phyloP scores from a whole-genome alignment of 1,284 basidiomycete species.

The Thelephora terrestris region DNA sequence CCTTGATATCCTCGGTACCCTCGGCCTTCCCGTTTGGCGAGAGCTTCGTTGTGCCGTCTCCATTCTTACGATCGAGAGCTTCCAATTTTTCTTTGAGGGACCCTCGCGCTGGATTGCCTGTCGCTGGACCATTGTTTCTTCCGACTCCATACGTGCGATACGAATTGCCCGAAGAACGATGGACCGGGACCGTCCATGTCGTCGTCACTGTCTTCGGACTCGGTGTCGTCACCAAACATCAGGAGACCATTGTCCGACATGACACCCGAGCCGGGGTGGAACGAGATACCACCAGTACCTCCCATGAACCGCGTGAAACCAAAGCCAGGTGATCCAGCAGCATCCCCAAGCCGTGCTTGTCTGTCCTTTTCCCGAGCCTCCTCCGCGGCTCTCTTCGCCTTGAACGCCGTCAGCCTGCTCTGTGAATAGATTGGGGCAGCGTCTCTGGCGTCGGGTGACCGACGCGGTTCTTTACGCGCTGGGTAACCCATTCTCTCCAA shows the following conservation, averaged over 20 bases:
- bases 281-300: conserved; percentile 46
- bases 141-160: conserved; percentile 34
- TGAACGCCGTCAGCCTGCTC: conserved; percentile 48
- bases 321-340: conserved; percentile 15
- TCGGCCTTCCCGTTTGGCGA: conserved; percentile 14
- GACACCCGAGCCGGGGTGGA: conserved; percentile 40
- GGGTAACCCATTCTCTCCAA: conserved; percentile 89
- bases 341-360: not conserved
- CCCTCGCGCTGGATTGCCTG: conserved; percentile 34
- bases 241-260: conserved; percentile 36
- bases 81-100: conserved; percentile 51
- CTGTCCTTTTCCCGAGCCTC: conserved; percentile 33
- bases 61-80: conserved; percentile 38
- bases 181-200: conserved; percentile 26
- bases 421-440: conserved; percentile 60
- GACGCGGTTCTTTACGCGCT: conserved; percentile 70
- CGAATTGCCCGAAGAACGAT: conserved; percentile 39
- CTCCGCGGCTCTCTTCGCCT: conserved; percentile 43
- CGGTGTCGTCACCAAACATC: conserved; percentile 49
- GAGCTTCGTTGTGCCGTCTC: conserved; percentile 17
- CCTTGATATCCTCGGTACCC: conserved; percentile 7
- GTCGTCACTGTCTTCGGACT: conserved; percentile 44
- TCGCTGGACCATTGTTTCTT: conserved; percentile 13
- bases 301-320: conserved; percentile 37
- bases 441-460: conserved; percentile 64